Conservation (phyloP, 1,139 yeast species). For the Geotrichum macrosporum region DNA sequence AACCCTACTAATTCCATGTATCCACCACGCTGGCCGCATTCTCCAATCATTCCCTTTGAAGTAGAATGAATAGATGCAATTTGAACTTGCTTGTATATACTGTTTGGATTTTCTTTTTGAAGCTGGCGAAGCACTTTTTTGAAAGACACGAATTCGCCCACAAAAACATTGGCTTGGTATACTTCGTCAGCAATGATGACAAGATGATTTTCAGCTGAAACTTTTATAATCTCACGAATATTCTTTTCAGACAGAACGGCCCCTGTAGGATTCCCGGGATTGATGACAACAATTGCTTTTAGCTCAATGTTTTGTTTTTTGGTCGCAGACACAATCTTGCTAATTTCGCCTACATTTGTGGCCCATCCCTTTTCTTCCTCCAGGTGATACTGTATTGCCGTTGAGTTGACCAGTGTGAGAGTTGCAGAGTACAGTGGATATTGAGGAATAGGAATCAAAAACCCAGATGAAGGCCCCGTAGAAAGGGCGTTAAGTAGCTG, state of each 20-base stretch:
- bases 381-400: slow-evolving; percentile 81
- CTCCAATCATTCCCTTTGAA: slow-evolving; percentile 95
- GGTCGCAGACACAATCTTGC: slow-evolving; percentile 51
- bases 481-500: slow-evolving; percentile 69
- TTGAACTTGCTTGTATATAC: slow-evolving; percentile 65
- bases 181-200: slow-evolving; percentile 97
- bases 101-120: slow-evolving; percentile 49
- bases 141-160: slow-evolving; percentile 46
- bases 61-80: slow-evolving; percentile 92
- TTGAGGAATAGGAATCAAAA: slow-evolving; percentile 94
- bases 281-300: slow-evolving; percentile 83
- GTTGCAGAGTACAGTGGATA: slow-evolving; percentile 95
- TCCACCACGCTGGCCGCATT: slow-evolving; percentile 99
- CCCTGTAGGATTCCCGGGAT: slow-evolving; percentile 98
- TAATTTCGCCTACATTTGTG: slow-evolving; percentile 65
- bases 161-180: slow-evolving; percentile 85
- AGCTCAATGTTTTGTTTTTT: slow-evolving; percentile 55
- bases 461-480: slow-evolving; percentile 65
- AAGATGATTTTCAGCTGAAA: slow-evolving; percentile 80
- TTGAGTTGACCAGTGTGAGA: slow-evolving; percentile 73
- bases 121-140: slow-evolving; percentile 52
- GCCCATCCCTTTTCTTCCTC: slow-evolving; percentile 83
- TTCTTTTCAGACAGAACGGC: slow-evolving; percentile 62
- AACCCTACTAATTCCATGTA: slow-evolving; percentile 92
- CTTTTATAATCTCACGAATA: slow-evolving; percentile 63